These are phyloP conservation scores for Globisporangium orthogonon DNA, from an alignment of 352 stramenopile species.

Conservation along the genomic window DNA sequence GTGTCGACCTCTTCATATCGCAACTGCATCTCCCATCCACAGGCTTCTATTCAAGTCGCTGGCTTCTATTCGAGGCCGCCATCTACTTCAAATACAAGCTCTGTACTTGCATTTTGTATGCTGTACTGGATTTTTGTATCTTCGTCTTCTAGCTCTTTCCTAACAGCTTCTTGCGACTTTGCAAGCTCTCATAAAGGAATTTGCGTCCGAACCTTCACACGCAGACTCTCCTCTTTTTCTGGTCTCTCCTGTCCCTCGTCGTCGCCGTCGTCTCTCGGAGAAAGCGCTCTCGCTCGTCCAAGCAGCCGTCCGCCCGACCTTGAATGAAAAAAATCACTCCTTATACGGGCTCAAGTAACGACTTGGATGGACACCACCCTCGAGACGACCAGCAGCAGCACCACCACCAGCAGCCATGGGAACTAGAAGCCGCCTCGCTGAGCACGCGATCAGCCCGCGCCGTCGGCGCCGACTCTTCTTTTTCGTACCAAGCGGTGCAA, in stretches of 20 bases:
- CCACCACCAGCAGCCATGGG: conserved; percentile 3
- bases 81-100: neutral
- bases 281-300: conserved; percentile 9
- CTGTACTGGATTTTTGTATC: neutral
- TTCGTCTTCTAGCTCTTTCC: neutral
- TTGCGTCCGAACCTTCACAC: conserved; percentile 2
- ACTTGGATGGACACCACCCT: conserved; percentile 11
- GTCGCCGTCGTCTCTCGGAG: conserved; percentile 2
- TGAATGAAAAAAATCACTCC: conserved; percentile 18
- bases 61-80: neutral
- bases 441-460: conserved; percentile 8
- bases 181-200: conserved; percentile 10
- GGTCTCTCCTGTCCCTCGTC: neutral
- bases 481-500: conserved; percentile 51
- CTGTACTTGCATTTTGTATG: neutral
- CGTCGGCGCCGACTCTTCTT: conserved; percentile 33
- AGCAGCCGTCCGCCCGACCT: conserved; percentile 8
- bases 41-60: neutral
- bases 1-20: neutral
- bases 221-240: conserved; percentile 7
- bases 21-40: neutral
- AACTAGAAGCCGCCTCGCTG: conserved; percentile 9
- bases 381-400: neutral
- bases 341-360: conserved; percentile 11
- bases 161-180: neutral